Percentiles rank a stretch among this genome's conserved stretches.
phyloP scores from a whole-genome alignment of 2,329 filamentous ascomycete genomes.

The Orbilia javanica region DNA sequence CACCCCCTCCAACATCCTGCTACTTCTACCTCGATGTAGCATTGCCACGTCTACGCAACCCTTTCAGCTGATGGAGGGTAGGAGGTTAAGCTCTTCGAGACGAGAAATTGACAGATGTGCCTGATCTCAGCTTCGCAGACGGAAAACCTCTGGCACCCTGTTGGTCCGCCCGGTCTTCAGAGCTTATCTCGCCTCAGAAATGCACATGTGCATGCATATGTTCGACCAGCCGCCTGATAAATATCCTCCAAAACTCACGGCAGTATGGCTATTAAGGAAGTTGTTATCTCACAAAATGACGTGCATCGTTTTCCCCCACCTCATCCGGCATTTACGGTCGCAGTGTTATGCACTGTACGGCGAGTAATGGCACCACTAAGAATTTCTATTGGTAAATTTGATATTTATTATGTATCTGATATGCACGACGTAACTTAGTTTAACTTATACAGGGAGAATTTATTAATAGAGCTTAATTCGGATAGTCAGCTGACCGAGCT shows the following conservation, averaged over 20 bases:
- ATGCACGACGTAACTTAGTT: constrained; percentile 9
- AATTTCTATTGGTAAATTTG: constrained; percentile 18
- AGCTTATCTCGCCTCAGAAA: constrained; percentile 27
- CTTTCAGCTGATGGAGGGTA: background rate
- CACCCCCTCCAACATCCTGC: background rate
- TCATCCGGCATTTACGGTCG: constrained; percentile 23
- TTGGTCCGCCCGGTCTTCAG: constrained; percentile 11
- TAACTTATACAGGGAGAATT: background rate
- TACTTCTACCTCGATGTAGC: background rate
- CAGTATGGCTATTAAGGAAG: background rate
- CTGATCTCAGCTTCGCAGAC: constrained; percentile 13
- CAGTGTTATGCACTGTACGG: constrained; percentile 23
- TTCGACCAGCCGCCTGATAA: constrained; percentile 17
- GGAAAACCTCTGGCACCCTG: background rate
- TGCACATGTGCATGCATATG: constrained; percentile 1
- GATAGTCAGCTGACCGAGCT: constrained; percentile 28
- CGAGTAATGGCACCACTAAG: constrained; percentile 20
- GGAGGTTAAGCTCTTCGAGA: constrained; percentile 12
- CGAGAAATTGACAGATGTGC: constrained; percentile 3
- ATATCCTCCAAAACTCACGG: background rate
- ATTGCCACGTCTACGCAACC: constrained; percentile 21
- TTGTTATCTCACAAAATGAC: constrained; percentile 26
- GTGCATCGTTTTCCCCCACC: constrained; percentile 28
- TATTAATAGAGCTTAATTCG: constrained; percentile 9
- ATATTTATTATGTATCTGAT: constrained; percentile 26